A percentile compares a stretch with the other conserved stretches of the same genome.
These are phyloP conservation scores for Volvox reticuliferus DNA, from an alignment of 139 green algal species.

Conservation along the genomic window DNA sequence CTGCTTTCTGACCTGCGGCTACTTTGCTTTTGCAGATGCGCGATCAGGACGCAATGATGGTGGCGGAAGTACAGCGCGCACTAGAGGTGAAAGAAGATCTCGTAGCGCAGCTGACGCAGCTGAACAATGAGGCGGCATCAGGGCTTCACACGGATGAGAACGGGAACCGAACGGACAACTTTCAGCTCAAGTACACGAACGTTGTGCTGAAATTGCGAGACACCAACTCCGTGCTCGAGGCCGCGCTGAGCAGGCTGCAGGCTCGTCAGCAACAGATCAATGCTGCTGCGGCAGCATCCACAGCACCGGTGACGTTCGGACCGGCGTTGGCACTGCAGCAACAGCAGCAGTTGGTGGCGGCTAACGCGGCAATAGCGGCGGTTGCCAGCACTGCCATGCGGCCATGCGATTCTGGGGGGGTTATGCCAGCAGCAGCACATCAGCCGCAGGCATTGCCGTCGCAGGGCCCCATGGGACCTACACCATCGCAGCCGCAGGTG, in stretches of 20 bases:
- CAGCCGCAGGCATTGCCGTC: not conserved
- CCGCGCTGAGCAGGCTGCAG: constrained; percentile 52
- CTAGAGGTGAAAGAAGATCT: constrained; percentile 80
- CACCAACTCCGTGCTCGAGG: constrained; percentile 60
- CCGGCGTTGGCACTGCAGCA: constrained; percentile 6
- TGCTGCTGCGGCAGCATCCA: not conserved
- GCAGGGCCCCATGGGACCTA: not conserved
- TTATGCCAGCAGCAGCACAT: not conserved
- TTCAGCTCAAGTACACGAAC: constrained; percentile 70
- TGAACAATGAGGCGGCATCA: constrained; percentile 76
- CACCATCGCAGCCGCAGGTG: not conserved
- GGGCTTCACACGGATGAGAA: constrained; percentile 61
- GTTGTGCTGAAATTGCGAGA: constrained; percentile 63
- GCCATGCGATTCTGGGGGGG: not conserved
- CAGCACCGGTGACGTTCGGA: not conserved
- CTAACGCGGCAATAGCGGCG: not conserved
- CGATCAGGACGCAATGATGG: constrained; percentile 1
- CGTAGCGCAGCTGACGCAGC: constrained; percentile 68
- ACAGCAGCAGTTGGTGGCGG: constrained; percentile 10
- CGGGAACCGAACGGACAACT: constrained; percentile 37
- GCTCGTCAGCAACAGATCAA: constrained; percentile 44
- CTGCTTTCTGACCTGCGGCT: too few species aligned
- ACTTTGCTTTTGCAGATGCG: not conserved
- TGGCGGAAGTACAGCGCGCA: constrained; percentile 46
- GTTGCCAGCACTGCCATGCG: not conserved